phyloP scores from a whole-genome alignment of 768 basidiomycete genomes.

The Phaeotremella fagi region DNA sequence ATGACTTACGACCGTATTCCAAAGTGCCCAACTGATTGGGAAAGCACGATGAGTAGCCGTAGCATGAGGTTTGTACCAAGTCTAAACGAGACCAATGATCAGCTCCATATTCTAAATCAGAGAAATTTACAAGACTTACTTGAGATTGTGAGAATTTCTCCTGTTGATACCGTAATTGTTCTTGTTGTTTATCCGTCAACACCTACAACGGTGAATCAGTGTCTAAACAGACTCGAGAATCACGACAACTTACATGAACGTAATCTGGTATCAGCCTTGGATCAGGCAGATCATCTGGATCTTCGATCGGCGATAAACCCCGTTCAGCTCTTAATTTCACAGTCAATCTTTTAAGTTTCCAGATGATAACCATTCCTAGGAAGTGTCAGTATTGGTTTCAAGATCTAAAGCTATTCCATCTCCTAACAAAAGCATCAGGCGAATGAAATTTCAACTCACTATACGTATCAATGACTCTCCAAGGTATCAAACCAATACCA shows the following conservation, averaged over 20 bases:
- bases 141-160: conserved; percentile 45
- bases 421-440: neutral
- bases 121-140: conserved; percentile 13
- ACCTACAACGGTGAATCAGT: conserved; percentile 5
- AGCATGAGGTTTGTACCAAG: conserved; percentile 82
- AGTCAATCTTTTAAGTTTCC: conserved; percentile 64
- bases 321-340: conserved; percentile 58
- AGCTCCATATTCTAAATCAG: neutral
- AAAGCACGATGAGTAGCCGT: conserved; percentile 62
- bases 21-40: conserved; percentile 55
- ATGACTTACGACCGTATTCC: conserved; percentile 57
- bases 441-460: conserved; percentile 51
- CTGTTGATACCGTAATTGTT: conserved; percentile 41
- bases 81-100: conserved; percentile 53
- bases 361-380: conserved; percentile 71
- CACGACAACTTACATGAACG: conserved; percentile 32
- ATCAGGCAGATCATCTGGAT: conserved; percentile 76
- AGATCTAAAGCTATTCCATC: too few species aligned
- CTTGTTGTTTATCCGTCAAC: conserved; percentile 46
- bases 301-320: conserved; percentile 64
- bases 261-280: conserved; percentile 51
- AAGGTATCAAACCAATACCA: conserved; percentile 72
- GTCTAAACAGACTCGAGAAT: neutral
- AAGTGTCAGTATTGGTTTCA: too few species aligned
- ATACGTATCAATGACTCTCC: conserved; percentile 69